phyloP scores from a whole-genome alignment of 2,329 filamentous ascomycete genomes.

The Graphiopsis chlorocephala region DNA sequence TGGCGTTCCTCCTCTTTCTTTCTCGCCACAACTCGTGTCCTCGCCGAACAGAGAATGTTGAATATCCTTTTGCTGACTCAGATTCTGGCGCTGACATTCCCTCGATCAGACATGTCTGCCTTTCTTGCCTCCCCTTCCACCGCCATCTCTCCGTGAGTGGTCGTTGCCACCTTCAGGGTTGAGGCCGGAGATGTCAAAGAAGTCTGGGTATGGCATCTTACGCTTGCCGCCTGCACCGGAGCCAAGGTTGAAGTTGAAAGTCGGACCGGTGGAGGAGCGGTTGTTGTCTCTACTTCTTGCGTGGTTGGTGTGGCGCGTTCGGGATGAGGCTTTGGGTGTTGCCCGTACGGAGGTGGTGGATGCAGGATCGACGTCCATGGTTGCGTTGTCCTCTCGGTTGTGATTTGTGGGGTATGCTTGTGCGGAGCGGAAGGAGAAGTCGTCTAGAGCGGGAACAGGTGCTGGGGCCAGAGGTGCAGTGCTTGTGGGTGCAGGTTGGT shows the following conservation, averaged over 20 bases:
- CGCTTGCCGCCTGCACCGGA: constrained; percentile 69
- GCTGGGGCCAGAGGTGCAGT: neutral
- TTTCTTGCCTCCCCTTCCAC: constrained; percentile 34
- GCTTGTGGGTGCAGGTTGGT: constrained; percentile 3
- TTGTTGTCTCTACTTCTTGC: constrained; percentile 23
- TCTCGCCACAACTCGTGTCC: neutral
- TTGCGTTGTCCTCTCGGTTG: constrained; percentile 55
- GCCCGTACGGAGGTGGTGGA: constrained; percentile 6
- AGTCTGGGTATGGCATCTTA: constrained; percentile 69
- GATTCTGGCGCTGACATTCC: neutral
- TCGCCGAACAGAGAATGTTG: neutral
- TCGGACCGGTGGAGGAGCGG: constrained; percentile 24
- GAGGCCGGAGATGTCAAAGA: constrained; percentile 68
- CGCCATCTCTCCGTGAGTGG: constrained; percentile 24
- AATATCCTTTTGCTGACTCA: neutral
- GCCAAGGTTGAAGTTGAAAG: constrained; percentile 49
- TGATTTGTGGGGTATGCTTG: constrained; percentile 55
- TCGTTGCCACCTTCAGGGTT: constrained; percentile 61
- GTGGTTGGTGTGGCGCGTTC: constrained; percentile 34
- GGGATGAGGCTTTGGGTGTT: constrained; percentile 11
- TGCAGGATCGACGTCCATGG: constrained; percentile 51
- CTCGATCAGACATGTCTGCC: constrained; percentile 33
- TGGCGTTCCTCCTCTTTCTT: neutral
- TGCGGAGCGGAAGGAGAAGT: constrained; percentile 68
- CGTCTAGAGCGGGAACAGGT: constrained; percentile 54